A percentile compares a stretch with the other conserved stretches of the same genome.
Evolutionary conservation across 352 stramenopile species (phyloP).

Genomic region (Phytophthora agathidicida): DNA sequence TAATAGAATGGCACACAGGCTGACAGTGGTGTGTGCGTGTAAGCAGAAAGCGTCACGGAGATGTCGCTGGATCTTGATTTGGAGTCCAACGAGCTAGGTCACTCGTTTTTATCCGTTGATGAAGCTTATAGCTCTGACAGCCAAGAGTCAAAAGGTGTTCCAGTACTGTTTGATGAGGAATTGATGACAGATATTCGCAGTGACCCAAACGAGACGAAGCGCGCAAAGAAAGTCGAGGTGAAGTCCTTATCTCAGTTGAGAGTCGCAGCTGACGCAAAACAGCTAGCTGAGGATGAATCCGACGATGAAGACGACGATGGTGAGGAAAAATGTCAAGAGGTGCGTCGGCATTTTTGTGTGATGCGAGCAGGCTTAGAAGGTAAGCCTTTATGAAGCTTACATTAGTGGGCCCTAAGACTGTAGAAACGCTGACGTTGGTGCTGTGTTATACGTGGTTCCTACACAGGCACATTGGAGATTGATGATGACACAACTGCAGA

Average conservation of each 20-base stretch:
- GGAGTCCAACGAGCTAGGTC: background rate
- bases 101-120: constrained; percentile 18
- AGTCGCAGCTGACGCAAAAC: background rate
- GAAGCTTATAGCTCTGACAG: constrained; percentile 10
- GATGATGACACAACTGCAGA: background rate
- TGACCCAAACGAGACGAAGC: background rate
- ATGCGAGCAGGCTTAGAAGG: constrained; percentile 22
- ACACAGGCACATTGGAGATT: constrained; percentile 1
- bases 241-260: background rate
- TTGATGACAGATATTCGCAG: background rate
- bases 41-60: constrained; percentile 8
- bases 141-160: constrained; percentile 16
- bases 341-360: constrained; percentile 16
- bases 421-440: background rate
- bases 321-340: constrained; percentile 18
- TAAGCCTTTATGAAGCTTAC: constrained; percentile 19
- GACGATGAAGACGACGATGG: background rate
- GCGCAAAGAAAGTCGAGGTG: background rate
- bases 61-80: constrained; percentile 1
- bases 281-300: background rate
- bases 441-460: background rate
- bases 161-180: constrained; percentile 7
- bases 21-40: background rate
- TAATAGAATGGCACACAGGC: background rate
- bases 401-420: background rate